These are phyloP conservation scores for Penicillium antarcticum DNA, from an alignment of 495 filamentous ascomycete genomes.

Conservation along the genomic window DNA sequence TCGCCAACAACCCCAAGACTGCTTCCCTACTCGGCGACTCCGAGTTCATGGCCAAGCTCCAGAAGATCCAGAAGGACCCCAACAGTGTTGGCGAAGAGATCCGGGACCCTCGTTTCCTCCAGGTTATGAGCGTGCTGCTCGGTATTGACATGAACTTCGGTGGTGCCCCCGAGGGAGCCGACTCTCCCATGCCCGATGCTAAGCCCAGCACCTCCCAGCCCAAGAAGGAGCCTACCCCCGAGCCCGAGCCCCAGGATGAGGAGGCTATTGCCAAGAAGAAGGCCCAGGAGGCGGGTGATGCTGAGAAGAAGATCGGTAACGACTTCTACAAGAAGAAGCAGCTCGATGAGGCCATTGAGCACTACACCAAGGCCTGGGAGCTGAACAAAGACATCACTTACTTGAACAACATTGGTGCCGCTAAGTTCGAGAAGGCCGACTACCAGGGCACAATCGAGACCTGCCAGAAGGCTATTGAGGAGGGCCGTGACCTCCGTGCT, in stretches of 20 bases:
- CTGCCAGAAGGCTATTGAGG: conserved; percentile 84
- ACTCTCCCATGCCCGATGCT: conserved; percentile 69
- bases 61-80: conserved; percentile 76
- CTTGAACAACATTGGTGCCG: conserved; percentile 92
- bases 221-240: conserved; percentile 58
- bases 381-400: conserved; percentile 95
- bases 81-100: conserved; percentile 75
- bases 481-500: conserved; percentile 78
- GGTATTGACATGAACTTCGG: conserved; percentile 92
- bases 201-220: conserved; percentile 47
- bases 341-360: conserved; percentile 89
- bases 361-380: conserved; percentile 96
- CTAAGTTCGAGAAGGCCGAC: conserved; percentile 94
- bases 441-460: conserved; percentile 79
- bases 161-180: conserved; percentile 47
- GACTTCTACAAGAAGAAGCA: conserved; percentile 97
- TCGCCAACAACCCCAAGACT: conserved; percentile 92
- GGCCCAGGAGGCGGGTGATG: conserved; percentile 88
- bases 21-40: conserved; percentile 76
- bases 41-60: conserved; percentile 85
- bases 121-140: conserved; percentile 89
- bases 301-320: conserved; percentile 91
- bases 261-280: conserved; percentile 78
- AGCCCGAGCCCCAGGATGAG: conserved; percentile 69
- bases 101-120: conserved; percentile 84